These are phyloP conservation scores for Cochlearia excelsa DNA, from an alignment of 345 rosid species.

Conservation along the genomic window DNA sequence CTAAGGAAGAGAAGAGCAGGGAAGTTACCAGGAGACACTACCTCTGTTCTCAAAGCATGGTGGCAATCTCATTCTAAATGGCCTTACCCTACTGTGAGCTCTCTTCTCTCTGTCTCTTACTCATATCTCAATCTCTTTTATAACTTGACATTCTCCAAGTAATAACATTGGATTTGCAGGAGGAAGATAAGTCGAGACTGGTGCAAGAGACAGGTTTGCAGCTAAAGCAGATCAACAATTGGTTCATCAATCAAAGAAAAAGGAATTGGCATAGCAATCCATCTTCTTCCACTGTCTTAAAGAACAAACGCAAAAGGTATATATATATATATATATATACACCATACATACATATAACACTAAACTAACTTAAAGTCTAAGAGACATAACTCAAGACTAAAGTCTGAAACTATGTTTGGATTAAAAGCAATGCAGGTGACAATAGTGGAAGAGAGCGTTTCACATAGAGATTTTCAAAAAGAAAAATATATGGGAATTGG, in stretches of 20 bases:
- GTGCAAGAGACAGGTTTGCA: conserved; percentile 98
- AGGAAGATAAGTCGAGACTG: conserved; percentile 94
- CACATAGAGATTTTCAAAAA: conserved; percentile 33
- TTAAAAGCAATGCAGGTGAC: conserved; percentile 94
- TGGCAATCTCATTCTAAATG: conserved; percentile 97
- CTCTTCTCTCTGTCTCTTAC: conserved; percentile 5
- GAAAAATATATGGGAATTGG: conserved; percentile 12
- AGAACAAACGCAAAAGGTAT: conserved; percentile 95
- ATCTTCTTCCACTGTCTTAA: conserved; percentile 70
- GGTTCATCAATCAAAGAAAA: conserved; percentile 99
- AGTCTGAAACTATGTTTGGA: conserved; percentile 40
- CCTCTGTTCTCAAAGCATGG: conserved; percentile 86
- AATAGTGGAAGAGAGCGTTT: conserved; percentile 53
- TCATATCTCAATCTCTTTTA: not conserved
- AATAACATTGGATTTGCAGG: conserved; percentile 43
- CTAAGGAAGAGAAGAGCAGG: conserved; percentile 98
- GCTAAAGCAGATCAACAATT: conserved; percentile 93
- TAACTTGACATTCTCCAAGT: not conserved
- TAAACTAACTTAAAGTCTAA: not conserved
- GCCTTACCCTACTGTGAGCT: conserved; percentile 98
- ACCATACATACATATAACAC: no score
- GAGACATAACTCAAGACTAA: not conserved
- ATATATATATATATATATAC: not conserved
- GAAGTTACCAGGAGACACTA: conserved; percentile 95
- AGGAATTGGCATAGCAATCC: conserved; percentile 97